Evolutionary conservation across 345 rosid genomes (phyloP).

Genomic region (Toxicodendron radicans): DNA sequence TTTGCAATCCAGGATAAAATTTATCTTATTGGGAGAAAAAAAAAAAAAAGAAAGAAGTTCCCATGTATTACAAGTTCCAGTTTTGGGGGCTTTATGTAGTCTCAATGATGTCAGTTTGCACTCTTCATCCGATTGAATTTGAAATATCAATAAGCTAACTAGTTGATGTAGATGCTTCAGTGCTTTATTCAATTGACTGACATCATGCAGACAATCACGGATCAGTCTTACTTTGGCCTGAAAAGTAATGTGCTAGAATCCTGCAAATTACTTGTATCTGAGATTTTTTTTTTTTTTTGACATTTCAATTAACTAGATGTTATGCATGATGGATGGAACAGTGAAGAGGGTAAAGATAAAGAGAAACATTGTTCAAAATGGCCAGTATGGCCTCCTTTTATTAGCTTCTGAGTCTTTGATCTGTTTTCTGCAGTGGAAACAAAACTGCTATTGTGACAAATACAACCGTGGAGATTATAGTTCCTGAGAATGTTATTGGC

Average conservation of each 20-base stretch:
- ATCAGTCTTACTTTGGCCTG: background rate
- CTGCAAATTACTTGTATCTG: background rate
- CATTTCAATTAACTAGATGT: background rate
- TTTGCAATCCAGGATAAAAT: background rate
- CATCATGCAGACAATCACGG: background rate
- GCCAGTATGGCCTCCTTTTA: slow-evolving; percentile 5
- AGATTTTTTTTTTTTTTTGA: background rate
- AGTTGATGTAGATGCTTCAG: background rate
- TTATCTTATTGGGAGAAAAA: background rate
- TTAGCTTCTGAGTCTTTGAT: slow-evolving; percentile 9
- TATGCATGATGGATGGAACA: background rate
- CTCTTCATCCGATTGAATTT: background rate
- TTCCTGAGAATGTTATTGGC: slow-evolving; percentile 70
- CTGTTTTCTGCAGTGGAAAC: slow-evolving; percentile 57
- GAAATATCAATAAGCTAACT: background rate
- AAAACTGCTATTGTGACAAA: slow-evolving; percentile 82
- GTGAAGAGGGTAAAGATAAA: background rate
- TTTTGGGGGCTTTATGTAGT: background rate
- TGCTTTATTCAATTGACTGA: background rate
- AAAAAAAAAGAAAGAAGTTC: background rate
- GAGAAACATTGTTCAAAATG: background rate
- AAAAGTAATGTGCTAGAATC: background rate
- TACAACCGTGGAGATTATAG: slow-evolving; percentile 76
- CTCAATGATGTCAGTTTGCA: background rate
- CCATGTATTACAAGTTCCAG: background rate